Evolutionary conservation across 306 rosid genomes (phyloP).

Genomic region (Calophaca sinica): DNA sequence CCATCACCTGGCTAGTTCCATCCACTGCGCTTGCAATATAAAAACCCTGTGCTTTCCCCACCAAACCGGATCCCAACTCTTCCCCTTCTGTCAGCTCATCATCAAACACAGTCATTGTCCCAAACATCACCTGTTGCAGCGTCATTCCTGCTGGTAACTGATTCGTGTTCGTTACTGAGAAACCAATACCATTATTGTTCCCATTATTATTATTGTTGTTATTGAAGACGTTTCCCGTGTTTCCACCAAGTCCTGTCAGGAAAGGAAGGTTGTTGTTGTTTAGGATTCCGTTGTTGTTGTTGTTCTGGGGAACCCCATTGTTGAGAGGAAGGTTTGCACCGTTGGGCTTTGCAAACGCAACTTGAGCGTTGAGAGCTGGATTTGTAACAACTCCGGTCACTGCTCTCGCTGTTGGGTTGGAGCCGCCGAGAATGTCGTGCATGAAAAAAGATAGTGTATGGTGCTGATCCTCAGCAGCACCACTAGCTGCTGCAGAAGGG

Average conservation of each 20-base stretch:
- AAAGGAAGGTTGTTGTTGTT: slow-evolving; percentile 87
- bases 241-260: slow-evolving; percentile 83
- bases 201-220: slow-evolving; percentile 58
- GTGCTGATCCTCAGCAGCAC: slow-evolving; percentile 50
- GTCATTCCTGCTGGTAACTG: slow-evolving; percentile 67
- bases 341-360: slow-evolving; percentile 88
- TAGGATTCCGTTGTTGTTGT: slow-evolving; percentile 70
- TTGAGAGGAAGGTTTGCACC: slow-evolving; percentile 75
- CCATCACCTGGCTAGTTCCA: slow-evolving; percentile 80
- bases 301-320: slow-evolving; percentile 67
- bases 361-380: slow-evolving; percentile 78
- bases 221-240: slow-evolving; percentile 54
- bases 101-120: slow-evolving; percentile 80
- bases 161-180: slow-evolving; percentile 55
- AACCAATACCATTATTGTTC: slow-evolving; percentile 54
- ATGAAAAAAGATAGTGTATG: slow-evolving; percentile 64
- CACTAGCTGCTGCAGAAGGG: slow-evolving; percentile 38
- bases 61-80: slow-evolving; percentile 75
- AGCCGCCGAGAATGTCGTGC: slow-evolving; percentile 88
- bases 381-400: slow-evolving; percentile 77
- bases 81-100: slow-evolving; percentile 83
- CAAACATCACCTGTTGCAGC: slow-evolving; percentile 72
- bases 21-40: slow-evolving; percentile 75
- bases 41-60: slow-evolving; percentile 87
- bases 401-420: slow-evolving; percentile 79